Evolutionary conservation across 345 rosid species (phyloP), one percentile per base, ranked within the genome.

Genomic region (Iberis pinnata): DNA sequence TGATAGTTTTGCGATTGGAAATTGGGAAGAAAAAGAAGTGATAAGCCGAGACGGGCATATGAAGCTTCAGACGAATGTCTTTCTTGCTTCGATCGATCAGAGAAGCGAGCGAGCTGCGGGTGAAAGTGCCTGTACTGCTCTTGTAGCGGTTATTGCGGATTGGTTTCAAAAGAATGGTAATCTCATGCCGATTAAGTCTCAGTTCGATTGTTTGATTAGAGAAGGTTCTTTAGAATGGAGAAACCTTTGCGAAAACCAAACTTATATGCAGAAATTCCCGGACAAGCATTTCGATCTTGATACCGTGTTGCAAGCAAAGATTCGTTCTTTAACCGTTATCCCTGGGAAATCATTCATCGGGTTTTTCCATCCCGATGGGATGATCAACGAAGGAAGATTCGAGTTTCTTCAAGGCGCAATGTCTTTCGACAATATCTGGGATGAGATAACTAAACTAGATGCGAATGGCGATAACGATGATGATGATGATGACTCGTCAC

Each of bases 231-330:
- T 61, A 10, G 79, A 75, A 43, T 84, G 88, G 88, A 76, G 88
- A 50, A 81, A 73, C 51, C 73, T 84, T 31, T 84, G 88, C 2
- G 83, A 72, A 60, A 79, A 78, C n/a, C 69, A 65, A 56, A 55
- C 53, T 0, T 74, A 74, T 31, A 76, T 49, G 60, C 58, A 65
- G 50, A 57, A 19, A 7, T 82, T 82, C 56, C 89, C 89, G 0
- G 86, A 82, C 73, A 82, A 80, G 60, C 89, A 82, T 57, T 82
- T 82, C 16, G 89, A 82, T 58, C 83, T 82, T 0, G 89, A 82
- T 2, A 82, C 83, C 2, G 70, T 82, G 49, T 58, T 82, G 33
- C 78, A 74, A 55, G 83, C 89, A 18, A 69, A 76, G 65, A 68
- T 82, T 1, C 68, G 78, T 13, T 64, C 81, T 25, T 39, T 82